A percentile compares a stretch with the other conserved stretches of the same genome.
These are phyloP conservation scores for Castanea sativa DNA, from an alignment of 306 rosid genomes.

Conservation along the genomic window DNA sequence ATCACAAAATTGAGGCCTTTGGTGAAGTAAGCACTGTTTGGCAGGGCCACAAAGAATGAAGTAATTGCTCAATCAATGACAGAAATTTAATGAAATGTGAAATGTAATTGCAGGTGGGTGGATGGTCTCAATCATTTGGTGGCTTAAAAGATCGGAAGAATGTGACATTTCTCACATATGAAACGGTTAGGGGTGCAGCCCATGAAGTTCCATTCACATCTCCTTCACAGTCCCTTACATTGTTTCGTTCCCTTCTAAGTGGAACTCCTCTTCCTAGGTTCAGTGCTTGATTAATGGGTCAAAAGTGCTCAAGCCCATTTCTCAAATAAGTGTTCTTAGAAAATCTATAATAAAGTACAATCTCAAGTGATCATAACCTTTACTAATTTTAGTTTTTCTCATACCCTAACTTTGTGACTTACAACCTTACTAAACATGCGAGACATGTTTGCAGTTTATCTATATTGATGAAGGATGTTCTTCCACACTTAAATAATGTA, in stretches of 20 bases:
- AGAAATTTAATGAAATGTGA: not conserved
- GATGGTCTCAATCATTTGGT: slow-evolving; percentile 5
- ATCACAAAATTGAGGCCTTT: too few relatives aligned
- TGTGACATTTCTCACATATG: not conserved
- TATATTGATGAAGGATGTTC: too few relatives aligned
- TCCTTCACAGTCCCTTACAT: not conserved
- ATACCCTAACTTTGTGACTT: too few relatives aligned
- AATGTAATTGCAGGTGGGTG: not conserved
- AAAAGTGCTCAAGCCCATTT: not conserved
- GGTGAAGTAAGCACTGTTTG: too few relatives aligned
- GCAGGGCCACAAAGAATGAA: too few relatives aligned
- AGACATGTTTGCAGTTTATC: too few relatives aligned
- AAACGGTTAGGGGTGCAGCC: not conserved
- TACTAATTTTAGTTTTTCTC: too few relatives aligned
- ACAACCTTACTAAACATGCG: too few relatives aligned
- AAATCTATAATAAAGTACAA: too few relatives aligned
- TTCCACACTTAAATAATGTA: too few relatives aligned
- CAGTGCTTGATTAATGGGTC: not conserved
- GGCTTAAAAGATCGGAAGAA: not conserved
- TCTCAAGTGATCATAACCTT: too few relatives aligned
- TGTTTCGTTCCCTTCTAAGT: not conserved
- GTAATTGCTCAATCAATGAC: too few relatives aligned
- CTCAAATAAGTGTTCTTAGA: not conserved
- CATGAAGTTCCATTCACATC: slow-evolving; percentile 4
- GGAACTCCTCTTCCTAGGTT: slow-evolving; percentile 3